Percentiles rank a stretch among this genome's conserved stretches.
These are phyloP conservation scores for Marsdenia floribunda DNA, from an alignment of 257 asterid species.

Conservation along the genomic window DNA sequence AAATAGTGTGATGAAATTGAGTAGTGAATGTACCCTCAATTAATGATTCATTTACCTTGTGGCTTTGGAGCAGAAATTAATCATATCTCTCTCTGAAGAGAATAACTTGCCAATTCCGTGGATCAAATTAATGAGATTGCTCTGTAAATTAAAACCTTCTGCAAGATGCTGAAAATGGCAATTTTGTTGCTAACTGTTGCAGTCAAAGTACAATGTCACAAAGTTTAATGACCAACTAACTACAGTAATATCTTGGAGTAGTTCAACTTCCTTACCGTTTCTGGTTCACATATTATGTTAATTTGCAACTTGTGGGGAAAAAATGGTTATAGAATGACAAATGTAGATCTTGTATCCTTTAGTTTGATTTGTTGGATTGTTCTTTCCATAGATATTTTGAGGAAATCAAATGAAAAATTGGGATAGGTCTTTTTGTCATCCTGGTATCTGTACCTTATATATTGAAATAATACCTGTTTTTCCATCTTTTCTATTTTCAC, in stretches of 20 bases:
- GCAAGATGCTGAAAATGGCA: background rate
- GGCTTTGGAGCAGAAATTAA: background rate
- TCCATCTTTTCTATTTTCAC: background rate
- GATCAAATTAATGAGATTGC: background rate
- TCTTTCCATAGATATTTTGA: no score
- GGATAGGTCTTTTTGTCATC: background rate
- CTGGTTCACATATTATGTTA: background rate
- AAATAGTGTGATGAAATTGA: background rate
- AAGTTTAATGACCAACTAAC: background rate
- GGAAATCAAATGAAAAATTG: background rate
- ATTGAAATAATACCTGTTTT: background rate
- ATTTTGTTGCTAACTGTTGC: background rate
- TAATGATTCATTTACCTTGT: background rate
- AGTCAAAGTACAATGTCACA: background rate
- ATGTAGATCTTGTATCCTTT: background rate
- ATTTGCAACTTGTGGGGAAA: background rate
- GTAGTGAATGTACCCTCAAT: background rate
- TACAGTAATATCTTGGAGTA: background rate
- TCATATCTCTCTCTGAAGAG: background rate
- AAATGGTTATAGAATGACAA: background rate
- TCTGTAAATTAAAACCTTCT: background rate
- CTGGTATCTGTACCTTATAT: background rate
- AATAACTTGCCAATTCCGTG: background rate
- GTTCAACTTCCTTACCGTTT: background rate
- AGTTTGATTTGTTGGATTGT: background rate